A percentile compares a stretch with the other conserved stretches of the same genome.
These are phyloP conservation scores for Didymella keratinophila DNA, from an alignment of 2,329 filamentous ascomycete species.

Conservation along the genomic window DNA sequence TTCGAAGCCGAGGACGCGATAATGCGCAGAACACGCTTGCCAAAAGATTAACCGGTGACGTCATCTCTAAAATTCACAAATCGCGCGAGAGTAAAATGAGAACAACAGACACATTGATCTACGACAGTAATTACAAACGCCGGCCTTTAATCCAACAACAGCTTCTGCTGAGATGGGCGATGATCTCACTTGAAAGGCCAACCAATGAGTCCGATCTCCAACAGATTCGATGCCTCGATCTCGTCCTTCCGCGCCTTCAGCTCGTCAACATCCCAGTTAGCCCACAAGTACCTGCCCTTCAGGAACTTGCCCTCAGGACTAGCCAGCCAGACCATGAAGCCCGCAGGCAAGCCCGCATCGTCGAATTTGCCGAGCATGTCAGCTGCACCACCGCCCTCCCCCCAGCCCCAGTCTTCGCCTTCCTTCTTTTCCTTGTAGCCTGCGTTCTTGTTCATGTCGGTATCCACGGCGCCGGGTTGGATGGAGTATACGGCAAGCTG, in stretches of 20 bases:
- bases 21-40: too few relatives aligned
- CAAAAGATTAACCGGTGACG: too few relatives aligned
- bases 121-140: too few relatives aligned
- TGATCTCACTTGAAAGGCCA: constrained; percentile 11
- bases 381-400: constrained; percentile 4
- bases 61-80: too few relatives aligned
- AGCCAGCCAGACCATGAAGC: constrained; percentile 5
- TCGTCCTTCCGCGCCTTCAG: constrained; percentile 28
- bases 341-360: constrained; percentile 2
- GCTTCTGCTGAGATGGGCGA: not conserved
- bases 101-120: too few relatives aligned
- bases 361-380: not conserved
- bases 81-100: too few relatives aligned
- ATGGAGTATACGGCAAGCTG: constrained; percentile 49
- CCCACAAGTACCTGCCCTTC: constrained; percentile 30
- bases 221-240: constrained; percentile 22
- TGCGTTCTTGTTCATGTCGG: constrained; percentile 43
- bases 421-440: constrained; percentile 22
- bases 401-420: constrained; percentile 28
- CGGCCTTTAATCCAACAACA: too few relatives aligned
- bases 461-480: constrained; percentile 55
- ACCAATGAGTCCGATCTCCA: constrained; percentile 30
- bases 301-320: constrained; percentile 25
- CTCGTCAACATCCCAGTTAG: constrained; percentile 41
- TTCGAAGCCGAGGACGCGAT: too few relatives aligned